Base-by-base conservation (phyloP, 1,284 basidiomycete genomes). In the Ceratorhiza oryzae-sativae region DNA sequence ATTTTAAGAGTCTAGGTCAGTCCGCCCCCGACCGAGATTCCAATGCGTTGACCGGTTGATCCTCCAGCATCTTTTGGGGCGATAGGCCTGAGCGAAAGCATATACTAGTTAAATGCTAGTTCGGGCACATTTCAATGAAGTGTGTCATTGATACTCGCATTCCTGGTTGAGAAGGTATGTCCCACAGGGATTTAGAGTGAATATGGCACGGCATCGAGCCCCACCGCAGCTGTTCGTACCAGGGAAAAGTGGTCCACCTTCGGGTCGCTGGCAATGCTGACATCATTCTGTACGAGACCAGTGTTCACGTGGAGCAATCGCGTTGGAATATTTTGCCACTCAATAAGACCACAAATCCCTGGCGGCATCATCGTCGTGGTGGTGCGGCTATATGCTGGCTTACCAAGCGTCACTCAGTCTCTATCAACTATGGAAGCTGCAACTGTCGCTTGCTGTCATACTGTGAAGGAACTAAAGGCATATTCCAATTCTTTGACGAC, bases 31-130 rank as follows among this genome's bases (percentile, higher is more conserved):
- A 91, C 85, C 34, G 83, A 83, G 4, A 88, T 86, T 2, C 85
- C 86, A 63, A 92, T 87, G 12, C 91, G 84, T 76, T 88, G 82
- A 9, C 86, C 91, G 76, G 83, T 90, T 0, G 90, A 88, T 0
- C 91, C 90, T 1, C 86, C 87, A 0, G 77, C 76, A 65, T 92
- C 90, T 65, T 86, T 85, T 0, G 90, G 91, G 20, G 89, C 81
- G 74, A 90, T 84, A 89, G 0, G 87, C 87, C 72, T 92, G 90
- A 1, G 88, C 89, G 86, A 91, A 89, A 0, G 87, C 80, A 73
- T 90, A 92, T 79, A 89, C 90, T 90, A 73, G 20, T 36, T 63
- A 72, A 42, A 23, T 1, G 10, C 25, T 6, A 27, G 51, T 5
- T 36, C 3, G 34, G 46, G n/a, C 10, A 4, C 13, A n/a, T 51